Percentiles rank a stretch among this genome's conserved stretches.
These are phyloP conservation scores for Cordyceps cateniannulata DNA, from an alignment of 2,329 filamentous ascomycete species.

Conservation along the genomic window DNA sequence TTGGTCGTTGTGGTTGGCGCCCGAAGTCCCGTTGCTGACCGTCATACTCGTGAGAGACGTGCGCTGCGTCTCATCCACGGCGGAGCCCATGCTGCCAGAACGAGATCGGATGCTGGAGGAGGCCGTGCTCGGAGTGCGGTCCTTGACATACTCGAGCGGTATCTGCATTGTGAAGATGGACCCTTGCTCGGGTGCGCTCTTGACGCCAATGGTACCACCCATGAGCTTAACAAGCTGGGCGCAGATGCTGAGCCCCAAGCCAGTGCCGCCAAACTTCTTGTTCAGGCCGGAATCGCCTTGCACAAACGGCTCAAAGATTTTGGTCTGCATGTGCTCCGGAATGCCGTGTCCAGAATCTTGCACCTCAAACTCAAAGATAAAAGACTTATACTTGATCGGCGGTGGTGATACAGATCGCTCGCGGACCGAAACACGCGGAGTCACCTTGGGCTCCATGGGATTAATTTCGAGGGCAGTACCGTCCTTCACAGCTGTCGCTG, in stretches of 20 bases:
- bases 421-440: neutral
- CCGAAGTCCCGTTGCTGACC: neutral
- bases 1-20: neutral
- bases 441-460: constrained; percentile 8
- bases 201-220: constrained; percentile 68
- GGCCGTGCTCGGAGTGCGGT: constrained; percentile 38
- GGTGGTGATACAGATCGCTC: constrained; percentile 6
- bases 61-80: neutral
- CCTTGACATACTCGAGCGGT: constrained; percentile 69
- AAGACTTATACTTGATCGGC: constrained; percentile 46
- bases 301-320: constrained; percentile 90
- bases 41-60: constrained; percentile 13
- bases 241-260: constrained; percentile 82
- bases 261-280: constrained; percentile 86
- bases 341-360: constrained; percentile 86
- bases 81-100: constrained; percentile 38
- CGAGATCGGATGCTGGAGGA: constrained; percentile 28
- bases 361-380: constrained; percentile 81
- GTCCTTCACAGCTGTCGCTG: neutral
- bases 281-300: constrained; percentile 89
- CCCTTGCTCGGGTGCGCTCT: constrained; percentile 65
- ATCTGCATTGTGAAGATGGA: constrained; percentile 79
- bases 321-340: constrained; percentile 66
- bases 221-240: constrained; percentile 81
- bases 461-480: constrained; percentile 12